Percentiles rank a stretch among this genome's conserved stretches.
Evolutionary conservation across 2,329 filamentous ascomycete species (phyloP).

Genomic region (Aschersonia sp.): DNA sequence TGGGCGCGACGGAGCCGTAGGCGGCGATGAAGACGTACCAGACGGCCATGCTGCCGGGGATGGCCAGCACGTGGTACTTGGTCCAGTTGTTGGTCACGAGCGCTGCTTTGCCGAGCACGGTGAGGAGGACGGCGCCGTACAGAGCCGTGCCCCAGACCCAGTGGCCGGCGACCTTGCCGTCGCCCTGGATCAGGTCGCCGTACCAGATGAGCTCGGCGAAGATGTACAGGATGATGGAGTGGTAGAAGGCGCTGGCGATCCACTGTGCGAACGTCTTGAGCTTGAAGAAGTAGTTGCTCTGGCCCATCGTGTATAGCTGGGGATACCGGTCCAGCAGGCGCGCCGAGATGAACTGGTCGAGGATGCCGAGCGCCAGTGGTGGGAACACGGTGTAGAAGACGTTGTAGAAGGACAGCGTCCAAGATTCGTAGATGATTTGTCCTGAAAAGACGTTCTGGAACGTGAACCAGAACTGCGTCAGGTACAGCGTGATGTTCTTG

Average conservation of each 20-base stretch:
- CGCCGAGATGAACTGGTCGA: constrained; percentile 95
- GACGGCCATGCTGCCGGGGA: constrained; percentile 80
- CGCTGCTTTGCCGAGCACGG: constrained; percentile 86
- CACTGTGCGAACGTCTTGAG: constrained; percentile 85
- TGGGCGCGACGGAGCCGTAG: constrained; percentile 78
- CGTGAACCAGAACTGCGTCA: constrained; percentile 99
- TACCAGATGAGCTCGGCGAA: constrained; percentile 70
- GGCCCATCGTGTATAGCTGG: constrained; percentile 85
- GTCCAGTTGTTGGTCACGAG: constrained; percentile 97
- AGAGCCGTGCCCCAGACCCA: constrained; percentile 97
- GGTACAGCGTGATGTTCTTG: constrained; percentile 96
- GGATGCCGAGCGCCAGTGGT: constrained; percentile 86
- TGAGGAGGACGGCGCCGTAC: constrained; percentile 86
- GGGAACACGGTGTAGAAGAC: constrained; percentile 94
- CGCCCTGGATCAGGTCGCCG: constrained; percentile 60
- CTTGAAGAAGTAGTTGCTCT: constrained; percentile 87
- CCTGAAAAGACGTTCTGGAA: constrained; percentile 98
- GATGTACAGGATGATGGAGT: constrained; percentile 86
- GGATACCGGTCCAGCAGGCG: constrained; percentile 89
- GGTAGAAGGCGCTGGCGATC: constrained; percentile 90
- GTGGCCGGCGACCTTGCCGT: constrained; percentile 77
- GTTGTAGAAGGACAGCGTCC: constrained; percentile 99
- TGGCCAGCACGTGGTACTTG: constrained; percentile 91
- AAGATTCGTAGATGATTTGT: constrained; percentile 96
- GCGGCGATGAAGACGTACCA: constrained; percentile 85